Conservation (phyloP, 2,329 filamentous ascomycete species). For the Ascochyta viciae-villosae region DNA sequence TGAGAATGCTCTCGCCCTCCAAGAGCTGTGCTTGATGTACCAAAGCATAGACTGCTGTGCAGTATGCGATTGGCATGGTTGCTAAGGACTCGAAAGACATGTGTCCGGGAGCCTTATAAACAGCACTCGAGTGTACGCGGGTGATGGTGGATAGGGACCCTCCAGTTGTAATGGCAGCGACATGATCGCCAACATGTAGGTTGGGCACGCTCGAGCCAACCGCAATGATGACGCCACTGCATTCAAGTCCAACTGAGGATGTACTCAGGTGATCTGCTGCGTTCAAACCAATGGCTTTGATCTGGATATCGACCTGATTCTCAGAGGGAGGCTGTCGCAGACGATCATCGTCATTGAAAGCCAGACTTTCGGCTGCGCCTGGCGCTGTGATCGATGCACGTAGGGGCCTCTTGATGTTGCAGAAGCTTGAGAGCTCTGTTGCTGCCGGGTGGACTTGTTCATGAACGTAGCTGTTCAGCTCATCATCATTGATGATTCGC, state of each 20-base stretch:
- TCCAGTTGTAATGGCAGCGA: conserved; percentile 28
- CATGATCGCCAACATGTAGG: conserved; percentile 31
- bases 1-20: conserved; percentile 42
- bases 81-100: conserved; percentile 35
- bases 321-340: conserved; percentile 3
- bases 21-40: conserved; percentile 37
- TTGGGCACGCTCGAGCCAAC: conserved; percentile 25
- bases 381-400: conserved; percentile 20
- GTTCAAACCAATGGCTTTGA: conserved; percentile 33
- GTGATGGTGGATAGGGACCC: conserved; percentile 30
- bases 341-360: conserved; percentile 27
- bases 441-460: conserved; percentile 27
- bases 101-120: conserved; percentile 29
- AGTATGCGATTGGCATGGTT: conserved; percentile 29
- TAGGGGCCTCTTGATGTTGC: conserved; percentile 19
- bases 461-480: conserved; percentile 33
- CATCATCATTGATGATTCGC: conserved; percentile 24
- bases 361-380: conserved; percentile 23
- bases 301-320: conserved; percentile 45
- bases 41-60: conserved; percentile 38
- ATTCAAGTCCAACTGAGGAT: conserved; percentile 12
- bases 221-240: conserved; percentile 23
- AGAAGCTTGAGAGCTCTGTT: conserved; percentile 23
- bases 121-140: conserved; percentile 24
- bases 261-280: background rate